Evolutionary conservation across 768 basidiomycete species (phyloP), one percentile per base, ranked within the genome.

Genomic region (Rhodosporidiobolus odoratus): DNA sequence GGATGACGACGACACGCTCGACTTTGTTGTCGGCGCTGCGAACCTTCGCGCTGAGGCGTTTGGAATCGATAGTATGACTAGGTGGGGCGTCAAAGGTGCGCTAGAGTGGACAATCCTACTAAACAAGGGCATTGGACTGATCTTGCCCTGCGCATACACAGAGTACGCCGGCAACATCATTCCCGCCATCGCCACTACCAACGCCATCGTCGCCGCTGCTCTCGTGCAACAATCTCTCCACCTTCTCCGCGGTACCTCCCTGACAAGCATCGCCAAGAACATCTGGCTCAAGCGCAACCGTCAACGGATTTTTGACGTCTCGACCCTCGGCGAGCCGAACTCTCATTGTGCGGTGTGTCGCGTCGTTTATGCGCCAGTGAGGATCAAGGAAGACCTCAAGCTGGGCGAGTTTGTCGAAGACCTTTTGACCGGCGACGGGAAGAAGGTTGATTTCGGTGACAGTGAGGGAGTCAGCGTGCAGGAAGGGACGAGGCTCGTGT

Each of bases 121-220:
- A n/a, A 27, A 32, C 56, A 7, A 16, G 21, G 1, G 9, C 43
- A 21, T 8, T 12, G n/a, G 43, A 23, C 25, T 8, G 2, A 2
- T 13, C 58, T 23, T 15, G 43, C 12, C 54, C 10, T 15, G 19
- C 52, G 6, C 37, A 25, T 34, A 32, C 32, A 30, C 79, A 95
- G 94, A 97, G 80, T 98, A 97, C 91, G 96, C 96, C 0, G 96
- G 96, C 16, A 99, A 99, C 80, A 98, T 99, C 76, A 99, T 98
- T 73, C 96, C 96, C 10, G 96, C 96, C 2, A 98, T 99, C 76
- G 96, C 96, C 8, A 99, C 96, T 6, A 99, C 96, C 32, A 99
- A 99, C 79, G 96, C 96, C 16, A 91, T 99, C 79, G 87, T 98
- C 74, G 89, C 96, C 0, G 96, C 95, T 0, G 82, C 95, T 47